Conservation (phyloP, 805 yeast species). For the Danielia reshetovae region DNA sequence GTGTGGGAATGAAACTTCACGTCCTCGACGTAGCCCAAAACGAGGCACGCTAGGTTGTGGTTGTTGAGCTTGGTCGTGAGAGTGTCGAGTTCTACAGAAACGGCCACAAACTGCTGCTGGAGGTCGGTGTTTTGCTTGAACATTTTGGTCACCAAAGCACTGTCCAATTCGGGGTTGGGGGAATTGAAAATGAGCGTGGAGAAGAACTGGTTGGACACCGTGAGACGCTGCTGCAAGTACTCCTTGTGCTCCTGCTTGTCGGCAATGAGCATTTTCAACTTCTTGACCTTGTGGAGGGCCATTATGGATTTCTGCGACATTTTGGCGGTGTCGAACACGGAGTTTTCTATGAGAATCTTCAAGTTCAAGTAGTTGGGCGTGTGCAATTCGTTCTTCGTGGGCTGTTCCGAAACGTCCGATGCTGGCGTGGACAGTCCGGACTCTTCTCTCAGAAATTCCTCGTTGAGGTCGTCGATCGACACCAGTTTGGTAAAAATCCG, state of each 20-base stretch:
- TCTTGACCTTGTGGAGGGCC: slow-evolving; percentile 24
- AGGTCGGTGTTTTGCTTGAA: slow-evolving; percentile 29
- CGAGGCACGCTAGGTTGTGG: slow-evolving; percentile 43
- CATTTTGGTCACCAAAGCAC: slow-evolving; percentile 25
- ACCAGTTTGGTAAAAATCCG: slow-evolving; percentile 5
- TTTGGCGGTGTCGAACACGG: slow-evolving; percentile 37
- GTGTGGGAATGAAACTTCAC: slow-evolving; percentile 19
- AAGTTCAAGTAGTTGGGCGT: slow-evolving; percentile 35
- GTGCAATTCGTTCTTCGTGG: slow-evolving; percentile 7
- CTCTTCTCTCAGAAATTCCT: slow-evolving; percentile 10
- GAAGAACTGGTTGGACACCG: slow-evolving; percentile 33
- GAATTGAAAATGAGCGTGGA: slow-evolving; percentile 20
- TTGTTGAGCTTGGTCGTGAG: slow-evolving; percentile 27
- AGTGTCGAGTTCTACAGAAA: slow-evolving; percentile 26
- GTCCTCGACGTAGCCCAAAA: slow-evolving; percentile 47
- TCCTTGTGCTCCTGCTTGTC: slow-evolving; percentile 28
- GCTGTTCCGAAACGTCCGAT: slow-evolving; percentile 12
- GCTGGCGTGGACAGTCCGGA: slow-evolving; percentile 17
- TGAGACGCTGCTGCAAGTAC: slow-evolving; percentile 28
- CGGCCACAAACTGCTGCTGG: slow-evolving; percentile 25
- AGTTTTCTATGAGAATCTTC: slow-evolving; percentile 42
- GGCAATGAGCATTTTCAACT: slow-evolving; percentile 25
- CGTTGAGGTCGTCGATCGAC: slow-evolving; percentile 13
- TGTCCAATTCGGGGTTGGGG: slow-evolving; percentile 23
- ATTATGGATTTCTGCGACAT: slow-evolving; percentile 32